Conservation (phyloP, 2,329 filamentous ascomycete genomes). For the Seiridium unicorne region DNA sequence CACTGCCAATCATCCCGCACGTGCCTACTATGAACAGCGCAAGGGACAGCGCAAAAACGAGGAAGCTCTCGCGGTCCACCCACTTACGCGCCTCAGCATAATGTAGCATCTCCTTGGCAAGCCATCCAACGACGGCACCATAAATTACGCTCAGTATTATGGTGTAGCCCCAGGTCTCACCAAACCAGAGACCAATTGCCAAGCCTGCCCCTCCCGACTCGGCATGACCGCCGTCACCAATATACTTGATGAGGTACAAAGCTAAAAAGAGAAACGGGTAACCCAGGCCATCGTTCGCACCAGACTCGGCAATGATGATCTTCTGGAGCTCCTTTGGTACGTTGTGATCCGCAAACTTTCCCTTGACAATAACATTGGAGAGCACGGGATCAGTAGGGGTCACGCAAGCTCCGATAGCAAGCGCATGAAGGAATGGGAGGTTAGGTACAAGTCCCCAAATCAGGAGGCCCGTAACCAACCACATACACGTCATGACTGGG, state of each 20-base stretch:
- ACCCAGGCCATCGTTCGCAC: constrained; percentile 84
- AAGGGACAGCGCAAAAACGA: constrained; percentile 82
- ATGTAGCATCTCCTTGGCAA: constrained; percentile 78
- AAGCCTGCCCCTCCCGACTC: constrained; percentile 57
- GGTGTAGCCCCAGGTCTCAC: constrained; percentile 80
- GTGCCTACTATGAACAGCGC: constrained; percentile 86
- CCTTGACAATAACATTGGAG: constrained; percentile 88
- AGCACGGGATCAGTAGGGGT: constrained; percentile 88
- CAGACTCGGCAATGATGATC: constrained; percentile 79
- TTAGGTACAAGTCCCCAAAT: constrained; percentile 75
- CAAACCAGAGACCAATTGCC: constrained; percentile 80
- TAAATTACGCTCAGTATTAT: constrained; percentile 78
- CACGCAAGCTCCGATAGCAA: constrained; percentile 82
- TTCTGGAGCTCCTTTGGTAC: constrained; percentile 79
- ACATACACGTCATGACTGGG: constrained; percentile 84
- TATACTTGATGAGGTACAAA: constrained; percentile 79
- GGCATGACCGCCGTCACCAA: constrained; percentile 54
- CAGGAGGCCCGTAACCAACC: constrained; percentile 76
- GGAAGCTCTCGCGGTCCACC: constrained; percentile 83
- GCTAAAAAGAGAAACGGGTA: constrained; percentile 88
- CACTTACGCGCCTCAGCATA: constrained; percentile 80
- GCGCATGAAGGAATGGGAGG: constrained; percentile 71
- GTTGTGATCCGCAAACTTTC: constrained; percentile 89
- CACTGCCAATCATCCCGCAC: constrained; percentile 81
- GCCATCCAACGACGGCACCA: constrained; percentile 73